phyloP scores from a whole-genome alignment of 2,329 filamentous ascomycete species.

The Talaromyces islandicus region DNA sequence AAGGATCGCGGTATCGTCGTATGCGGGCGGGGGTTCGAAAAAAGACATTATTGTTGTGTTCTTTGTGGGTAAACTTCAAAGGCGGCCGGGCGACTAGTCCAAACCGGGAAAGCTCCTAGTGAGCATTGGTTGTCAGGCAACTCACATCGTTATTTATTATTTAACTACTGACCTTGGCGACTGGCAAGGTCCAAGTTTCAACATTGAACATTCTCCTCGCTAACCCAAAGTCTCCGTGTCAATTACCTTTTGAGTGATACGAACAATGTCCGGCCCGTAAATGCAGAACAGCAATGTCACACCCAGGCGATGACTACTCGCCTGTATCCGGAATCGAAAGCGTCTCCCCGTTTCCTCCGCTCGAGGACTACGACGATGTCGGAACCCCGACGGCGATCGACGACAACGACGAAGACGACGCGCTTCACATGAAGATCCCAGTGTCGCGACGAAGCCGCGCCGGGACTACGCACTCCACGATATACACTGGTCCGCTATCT shows the following conservation, averaged over 20 bases:
- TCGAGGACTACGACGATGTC: constrained; percentile 6
- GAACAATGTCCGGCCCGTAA: background rate
- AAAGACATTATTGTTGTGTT: no score
- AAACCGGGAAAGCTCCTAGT: no score
- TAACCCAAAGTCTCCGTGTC: background rate
- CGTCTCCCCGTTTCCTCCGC: constrained; percentile 7
- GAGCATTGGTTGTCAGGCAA: no score
- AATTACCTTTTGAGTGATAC: background rate
- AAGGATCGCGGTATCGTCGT: no score
- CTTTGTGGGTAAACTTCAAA: no score
- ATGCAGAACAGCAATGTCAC: constrained; percentile 2
- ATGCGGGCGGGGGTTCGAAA: no score
- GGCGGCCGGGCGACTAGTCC: no score
- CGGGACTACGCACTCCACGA: constrained; percentile 2
- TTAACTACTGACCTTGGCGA: background rate
- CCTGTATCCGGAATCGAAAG: constrained; percentile 10
- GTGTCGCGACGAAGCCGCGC: constrained; percentile 1
- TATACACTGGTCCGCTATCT: background rate
- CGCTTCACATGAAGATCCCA: constrained; percentile 5
- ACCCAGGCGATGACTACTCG: constrained; percentile 5
- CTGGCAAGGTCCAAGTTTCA: background rate
- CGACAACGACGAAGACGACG: constrained; percentile 5
- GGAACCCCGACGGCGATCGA: background rate
- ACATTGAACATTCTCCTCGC: background rate
- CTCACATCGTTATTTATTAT: no score